A percentile compares a stretch with the other conserved stretches of the same genome.
Evolutionary conservation across 371 early-diverging fungal genomes (phyloP).

Genomic region (Apophysomyces variabilis): DNA sequence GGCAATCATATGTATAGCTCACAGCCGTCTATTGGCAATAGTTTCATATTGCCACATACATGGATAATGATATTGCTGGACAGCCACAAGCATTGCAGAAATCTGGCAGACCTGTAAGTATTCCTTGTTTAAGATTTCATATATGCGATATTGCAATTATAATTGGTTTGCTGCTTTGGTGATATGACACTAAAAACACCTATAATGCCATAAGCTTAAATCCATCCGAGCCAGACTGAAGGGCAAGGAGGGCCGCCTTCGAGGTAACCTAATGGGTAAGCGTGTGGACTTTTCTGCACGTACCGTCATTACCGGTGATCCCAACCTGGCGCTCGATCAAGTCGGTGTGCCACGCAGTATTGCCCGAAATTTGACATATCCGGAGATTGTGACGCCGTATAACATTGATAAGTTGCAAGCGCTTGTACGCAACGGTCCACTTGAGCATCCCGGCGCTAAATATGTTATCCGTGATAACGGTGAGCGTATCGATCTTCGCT

Average conservation of each 20-base stretch:
- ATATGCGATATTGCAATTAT: neutral
- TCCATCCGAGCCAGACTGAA: conserved; percentile 98
- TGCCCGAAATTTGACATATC: conserved; percentile 98
- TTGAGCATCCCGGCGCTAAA: conserved; percentile 98
- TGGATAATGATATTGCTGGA: conserved; percentile 99
- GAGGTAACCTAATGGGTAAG: conserved; percentile 99
- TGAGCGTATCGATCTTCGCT: conserved; percentile 96
- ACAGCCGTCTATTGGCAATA: conserved; percentile 13
- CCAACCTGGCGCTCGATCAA: conserved; percentile 97
- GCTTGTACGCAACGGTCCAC: conserved; percentile 96
- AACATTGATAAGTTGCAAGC: conserved; percentile 93
- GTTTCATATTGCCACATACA: conserved; percentile 98
- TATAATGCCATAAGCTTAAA: conserved; percentile 69
- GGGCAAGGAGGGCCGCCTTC: conserved; percentile 99
- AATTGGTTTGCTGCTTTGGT: neutral
- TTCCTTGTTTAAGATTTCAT: conserved; percentile 9
- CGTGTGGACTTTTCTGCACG: conserved; percentile 99
- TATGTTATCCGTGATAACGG: conserved; percentile 98
- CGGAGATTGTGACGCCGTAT: conserved; percentile 98
- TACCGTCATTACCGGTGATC: conserved; percentile 99
- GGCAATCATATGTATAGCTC: neutral
- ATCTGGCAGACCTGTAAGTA: conserved; percentile 93
- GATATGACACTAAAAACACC: conserved; percentile 1
- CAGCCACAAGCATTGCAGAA: conserved; percentile 97
- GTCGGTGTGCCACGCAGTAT: conserved; percentile 99